Base-by-base conservation (phyloP, 352 stramenopile genomes). In the Phytophthora hybrid region DNA sequence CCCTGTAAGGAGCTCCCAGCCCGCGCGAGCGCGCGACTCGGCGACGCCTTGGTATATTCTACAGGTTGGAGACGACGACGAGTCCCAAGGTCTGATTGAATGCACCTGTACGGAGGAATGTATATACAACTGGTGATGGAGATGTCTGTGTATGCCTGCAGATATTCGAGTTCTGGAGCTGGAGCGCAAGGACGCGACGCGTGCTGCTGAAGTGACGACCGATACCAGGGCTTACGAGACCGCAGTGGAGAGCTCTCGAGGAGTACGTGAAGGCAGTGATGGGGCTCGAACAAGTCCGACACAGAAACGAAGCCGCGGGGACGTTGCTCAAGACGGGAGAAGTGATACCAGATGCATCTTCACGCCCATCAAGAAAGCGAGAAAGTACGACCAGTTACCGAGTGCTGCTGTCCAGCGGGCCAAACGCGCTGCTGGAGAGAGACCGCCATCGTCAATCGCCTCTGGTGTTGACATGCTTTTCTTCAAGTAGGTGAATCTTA, bases 11-110 rank as follows among this genome's bases (percentile, higher is more conserved):
- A 59, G 51, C 54, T 74, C 69, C 9, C 55, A 82, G 26, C 55
- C 62, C 67, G 59, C 10, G 10, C 63, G 29, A 55, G 55, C 26
- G 9, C 54, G 32, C 5, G 70, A 77, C n/a, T 63, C 52, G 8
- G 13, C 66, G 0, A 84, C 72, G 13, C 81, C 82, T n/a, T 91
- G 83, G 81, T 91, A 91, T 68, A 91, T 91, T 64, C 44, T 87
- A 31, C 60, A 80, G 32, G 66, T 87, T 6, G 56, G 76, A 47
- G 77, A 84, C 39, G 67, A 74, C 18, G 73, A 85, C 26, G 78
- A 91, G 69, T 91, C 83, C 14, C 80, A 88, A 76, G 83, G 83
- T 88, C 34, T 21, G 41, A 16, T 8, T 11, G 16, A 19, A 19
- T 51, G 16, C 41, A 51, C 41, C 13, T 19, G 18, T 46, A 5